Percentiles rank a stretch among this genome's conserved stretches.
These are phyloP conservation scores for Hypoxylon crocopeplum DNA, from an alignment of 495 filamentous ascomycete species.

Conservation along the genomic window DNA sequence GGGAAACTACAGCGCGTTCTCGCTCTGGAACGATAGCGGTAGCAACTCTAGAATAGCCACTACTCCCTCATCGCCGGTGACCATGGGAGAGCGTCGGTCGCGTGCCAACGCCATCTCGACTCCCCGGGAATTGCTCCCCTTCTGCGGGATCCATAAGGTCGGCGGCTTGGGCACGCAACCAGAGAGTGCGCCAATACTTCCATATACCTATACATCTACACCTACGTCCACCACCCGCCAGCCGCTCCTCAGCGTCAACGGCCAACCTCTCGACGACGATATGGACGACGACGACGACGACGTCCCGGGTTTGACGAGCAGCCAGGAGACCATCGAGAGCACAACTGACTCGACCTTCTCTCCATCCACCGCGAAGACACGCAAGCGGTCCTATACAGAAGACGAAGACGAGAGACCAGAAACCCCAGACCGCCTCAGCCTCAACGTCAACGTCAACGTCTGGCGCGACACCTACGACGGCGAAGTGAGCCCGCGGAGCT, in stretches of 20 bases:
- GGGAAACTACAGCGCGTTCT: slow-evolving; percentile 55
- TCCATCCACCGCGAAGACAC: slow-evolving; percentile 21
- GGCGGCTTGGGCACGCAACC: slow-evolving; percentile 61
- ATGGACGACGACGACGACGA: slow-evolving; percentile 25
- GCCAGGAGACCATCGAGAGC: slow-evolving; percentile 47
- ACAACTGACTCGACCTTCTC: slow-evolving; percentile 20
- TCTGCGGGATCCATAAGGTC: slow-evolving; percentile 75
- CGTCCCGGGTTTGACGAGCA: slow-evolving; percentile 46
- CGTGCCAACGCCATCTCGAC: slow-evolving; percentile 40
- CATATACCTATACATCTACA: neutral
- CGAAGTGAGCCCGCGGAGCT: slow-evolving; percentile 48
- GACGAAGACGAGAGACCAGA: slow-evolving; percentile 34
- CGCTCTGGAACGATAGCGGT: slow-evolving; percentile 49
- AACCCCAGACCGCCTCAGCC: slow-evolving; percentile 25
- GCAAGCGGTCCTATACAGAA: slow-evolving; percentile 51
- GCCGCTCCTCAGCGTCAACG: slow-evolving; percentile 19
- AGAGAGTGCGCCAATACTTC: neutral
- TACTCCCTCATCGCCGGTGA: slow-evolving; percentile 1
- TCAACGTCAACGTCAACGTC: slow-evolving; percentile 23
- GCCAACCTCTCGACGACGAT: slow-evolving; percentile 8
- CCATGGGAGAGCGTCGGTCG: slow-evolving; percentile 33
- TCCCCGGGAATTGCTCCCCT: slow-evolving; percentile 70
- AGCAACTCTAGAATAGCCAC: neutral
- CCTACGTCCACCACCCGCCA: slow-evolving; percentile 9
- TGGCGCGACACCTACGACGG: slow-evolving; percentile 36